Conservation (phyloP, 768 basidiomycete genomes). For the Tephrocybe sp. region DNA sequence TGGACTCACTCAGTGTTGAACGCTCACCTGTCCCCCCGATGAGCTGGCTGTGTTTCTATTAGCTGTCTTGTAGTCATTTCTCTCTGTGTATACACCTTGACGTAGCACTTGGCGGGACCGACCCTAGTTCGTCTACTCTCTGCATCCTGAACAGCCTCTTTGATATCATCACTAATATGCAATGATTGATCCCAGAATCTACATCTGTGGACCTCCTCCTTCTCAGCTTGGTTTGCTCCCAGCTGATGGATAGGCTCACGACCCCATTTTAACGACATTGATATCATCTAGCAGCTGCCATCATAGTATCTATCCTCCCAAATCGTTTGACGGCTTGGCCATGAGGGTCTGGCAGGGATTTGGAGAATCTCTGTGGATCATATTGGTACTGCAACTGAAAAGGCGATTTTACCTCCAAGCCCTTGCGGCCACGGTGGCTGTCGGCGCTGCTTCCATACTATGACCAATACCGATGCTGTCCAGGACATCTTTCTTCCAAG, state of each 20-base stretch:
- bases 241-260: background rate
- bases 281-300: background rate
- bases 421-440: too few relatives aligned
- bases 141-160: background rate
- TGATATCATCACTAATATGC: background rate
- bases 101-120: background rate
- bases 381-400: too few relatives aligned
- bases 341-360: too few relatives aligned
- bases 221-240: background rate
- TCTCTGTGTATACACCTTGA: background rate
- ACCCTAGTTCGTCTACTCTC: background rate
- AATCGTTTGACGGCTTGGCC: too few relatives aligned
- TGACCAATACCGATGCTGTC: background rate
- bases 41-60: constrained; percentile 1
- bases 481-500: constrained; percentile 1
- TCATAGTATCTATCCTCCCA: too few relatives aligned
- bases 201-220: background rate
- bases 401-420: too few relatives aligned
- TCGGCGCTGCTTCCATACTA: too few relatives aligned
- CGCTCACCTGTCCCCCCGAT: background rate
- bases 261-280: background rate
- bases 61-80: background rate
- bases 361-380: too few relatives aligned
- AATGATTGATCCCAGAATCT: background rate
- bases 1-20: too few relatives aligned